Evolutionary conservation across 2,329 filamentous ascomycete species (phyloP).

Genomic region (Diplodia scrobiculata): DNA sequence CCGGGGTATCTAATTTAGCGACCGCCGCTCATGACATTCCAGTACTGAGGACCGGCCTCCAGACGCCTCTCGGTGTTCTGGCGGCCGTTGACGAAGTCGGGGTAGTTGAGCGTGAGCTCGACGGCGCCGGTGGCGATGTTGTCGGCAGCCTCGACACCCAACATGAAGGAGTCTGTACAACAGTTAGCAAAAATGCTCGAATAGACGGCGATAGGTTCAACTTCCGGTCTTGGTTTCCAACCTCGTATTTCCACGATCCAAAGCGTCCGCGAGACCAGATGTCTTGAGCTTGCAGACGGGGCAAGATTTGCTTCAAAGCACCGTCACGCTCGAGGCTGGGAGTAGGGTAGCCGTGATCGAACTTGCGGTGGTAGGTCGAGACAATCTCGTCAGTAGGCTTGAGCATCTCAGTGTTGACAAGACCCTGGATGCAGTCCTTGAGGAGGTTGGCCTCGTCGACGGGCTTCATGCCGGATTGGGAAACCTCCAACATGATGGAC

Average conservation of each 20-base stretch:
- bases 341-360: constrained; percentile 98
- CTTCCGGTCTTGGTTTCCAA: constrained; percentile 38
- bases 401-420: constrained; percentile 98
- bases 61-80: constrained; percentile 67
- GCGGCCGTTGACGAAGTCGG: constrained; percentile 86
- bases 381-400: constrained; percentile 89
- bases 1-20: constrained; percentile 26
- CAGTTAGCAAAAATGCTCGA: neutral
- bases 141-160: constrained; percentile 90
- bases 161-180: constrained; percentile 78
- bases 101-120: constrained; percentile 93
- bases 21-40: constrained; percentile 38
- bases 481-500: constrained; percentile 99
- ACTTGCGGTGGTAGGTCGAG: constrained; percentile 95
- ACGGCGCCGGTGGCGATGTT: constrained; percentile 85
- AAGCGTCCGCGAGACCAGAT: constrained; percentile 97
- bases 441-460: constrained; percentile 84
- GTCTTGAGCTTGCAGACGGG: constrained; percentile 84
- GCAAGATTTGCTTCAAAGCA: constrained; percentile 87
- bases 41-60: constrained; percentile 62
- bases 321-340: constrained; percentile 93
- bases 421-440: constrained; percentile 88
- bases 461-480: constrained; percentile 92
- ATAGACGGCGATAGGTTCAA: neutral
- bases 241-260: constrained; percentile 97